Evolutionary conservation across 768 basidiomycete species (phyloP), one percentile per base, ranked within the genome.

Genomic region (Tephrocybe rancida): DNA sequence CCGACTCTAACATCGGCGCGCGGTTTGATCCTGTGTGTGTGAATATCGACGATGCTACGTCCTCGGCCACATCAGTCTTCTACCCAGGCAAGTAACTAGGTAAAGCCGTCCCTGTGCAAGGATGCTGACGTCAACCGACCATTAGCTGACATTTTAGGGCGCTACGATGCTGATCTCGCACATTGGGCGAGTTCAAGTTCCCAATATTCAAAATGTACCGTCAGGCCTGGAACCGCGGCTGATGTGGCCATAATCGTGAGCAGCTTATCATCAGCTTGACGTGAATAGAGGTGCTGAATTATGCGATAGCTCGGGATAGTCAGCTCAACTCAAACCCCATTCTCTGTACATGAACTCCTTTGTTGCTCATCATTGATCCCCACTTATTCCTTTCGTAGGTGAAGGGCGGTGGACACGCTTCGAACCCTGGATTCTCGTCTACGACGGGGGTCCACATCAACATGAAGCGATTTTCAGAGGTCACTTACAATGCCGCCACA

Each of bases 321-420:
- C 3, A 76, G 70, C 2, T 62, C 59, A 16, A 76, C 72, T 0
- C 47, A 62, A 26, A 82, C 80, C 1, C 74, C 82, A 1, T 85
- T 86, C 52, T 83, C 83, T n/a, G 84, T 84, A 47, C 34, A 68
- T 58, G 10, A 25, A 16, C 16, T 19, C 14, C 27, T 13, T 27
- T 30, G 34, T 9, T 24, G 11, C n/a, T 11, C 19, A 11, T 14
- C 1, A 18, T 10, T 46, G 6, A 26, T 41, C 18, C 19, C 22
- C 25, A 41, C 37, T 14, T 21, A 38, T 14, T 2, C 32, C 2
- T 47, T 57, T 26, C 26, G 9, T 45, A 83, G 84, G 75, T 86
- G 51, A 86, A 84, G 66, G 78, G 83, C 22, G 84, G 82, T 13
- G 84, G 85, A 0, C 84, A 86, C 63, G 57, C 78, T 0, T 59